Conservation (phyloP, 2,329 filamentous ascomycete genomes). For the Thielaviopsis populi region DNA sequence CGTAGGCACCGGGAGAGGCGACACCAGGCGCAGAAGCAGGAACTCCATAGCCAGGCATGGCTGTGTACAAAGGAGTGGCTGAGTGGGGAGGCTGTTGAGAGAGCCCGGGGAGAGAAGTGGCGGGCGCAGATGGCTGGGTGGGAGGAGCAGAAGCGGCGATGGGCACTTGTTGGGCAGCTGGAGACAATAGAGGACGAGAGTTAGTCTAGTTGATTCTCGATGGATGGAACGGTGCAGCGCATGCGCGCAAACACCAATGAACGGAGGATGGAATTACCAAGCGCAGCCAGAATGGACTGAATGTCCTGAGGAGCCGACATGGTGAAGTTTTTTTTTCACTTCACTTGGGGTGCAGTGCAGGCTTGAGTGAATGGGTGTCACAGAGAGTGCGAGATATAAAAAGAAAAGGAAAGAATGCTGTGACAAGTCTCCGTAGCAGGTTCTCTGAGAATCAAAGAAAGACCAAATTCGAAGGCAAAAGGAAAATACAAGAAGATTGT, state of each 20-base stretch:
- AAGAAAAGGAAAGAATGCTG: neutral
- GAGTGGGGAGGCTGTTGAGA: slow-evolving; percentile 11
- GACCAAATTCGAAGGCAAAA: neutral
- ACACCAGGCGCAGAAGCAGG: slow-evolving; percentile 7
- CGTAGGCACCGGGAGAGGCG: neutral
- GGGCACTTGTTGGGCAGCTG: slow-evolving; percentile 15
- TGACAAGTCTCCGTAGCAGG: neutral
- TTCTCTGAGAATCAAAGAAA: neutral
- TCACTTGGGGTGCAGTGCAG: neutral
- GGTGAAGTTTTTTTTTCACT: slow-evolving; percentile 2
- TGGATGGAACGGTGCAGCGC: neutral
- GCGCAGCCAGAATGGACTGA: slow-evolving; percentile 34
- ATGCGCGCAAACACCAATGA: neutral
- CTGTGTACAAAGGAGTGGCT: slow-evolving; percentile 8
- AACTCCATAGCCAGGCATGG: slow-evolving; percentile 5
- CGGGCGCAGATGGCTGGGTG: neutral
- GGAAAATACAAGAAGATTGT: neutral
- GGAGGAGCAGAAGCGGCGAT: slow-evolving; percentile 5
- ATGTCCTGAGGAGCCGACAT: slow-evolving; percentile 25
- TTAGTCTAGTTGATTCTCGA: neutral
- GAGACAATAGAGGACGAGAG: neutral
- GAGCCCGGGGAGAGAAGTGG: slow-evolving; percentile 6
- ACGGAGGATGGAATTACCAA: slow-evolving; percentile 25
- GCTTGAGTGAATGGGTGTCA: neutral
- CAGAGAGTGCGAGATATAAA: neutral